A percentile compares a stretch with the other conserved stretches of the same genome.
These are phyloP conservation scores for Pisolithus orientalis DNA, from an alignment of 768 basidiomycete species.

Conservation along the genomic window DNA sequence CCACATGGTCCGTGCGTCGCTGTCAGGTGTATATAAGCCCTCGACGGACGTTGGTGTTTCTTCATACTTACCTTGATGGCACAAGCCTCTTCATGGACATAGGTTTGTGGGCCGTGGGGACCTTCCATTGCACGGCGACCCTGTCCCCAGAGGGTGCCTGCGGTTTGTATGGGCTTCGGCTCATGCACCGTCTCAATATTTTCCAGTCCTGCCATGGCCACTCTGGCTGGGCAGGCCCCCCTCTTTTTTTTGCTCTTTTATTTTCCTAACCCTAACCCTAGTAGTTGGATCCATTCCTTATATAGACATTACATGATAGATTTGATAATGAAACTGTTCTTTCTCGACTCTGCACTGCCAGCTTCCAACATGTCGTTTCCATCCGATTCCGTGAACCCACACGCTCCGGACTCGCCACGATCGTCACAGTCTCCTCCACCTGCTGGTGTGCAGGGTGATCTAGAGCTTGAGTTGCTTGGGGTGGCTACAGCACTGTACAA, in stretches of 20 bases:
- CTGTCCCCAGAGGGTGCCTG: conserved; percentile 41
- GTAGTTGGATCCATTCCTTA: no score
- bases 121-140: conserved; percentile 53
- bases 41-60: accelerated
- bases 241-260: conserved; percentile 8
- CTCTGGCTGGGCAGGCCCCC: conserved; percentile 47
- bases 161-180: conserved; percentile 56
- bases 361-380: neutral
- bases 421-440: conserved; percentile 72
- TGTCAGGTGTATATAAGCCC: conserved; percentile 7
- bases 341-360: no score
- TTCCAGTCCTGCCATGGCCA: conserved; percentile 62
- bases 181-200: conserved; percentile 79
- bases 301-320: no score
- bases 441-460: conserved; percentile 60
- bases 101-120: conserved; percentile 52
- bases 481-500: conserved; percentile 77
- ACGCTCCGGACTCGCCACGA: conserved; percentile 48
- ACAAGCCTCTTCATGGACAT: conserved; percentile 46
- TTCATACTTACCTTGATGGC: conserved; percentile 65
- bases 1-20: conserved; percentile 26
- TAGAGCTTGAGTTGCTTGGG: conserved; percentile 70
- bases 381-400: conserved; percentile 1
- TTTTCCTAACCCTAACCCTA: conserved; percentile 28
- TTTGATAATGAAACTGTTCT: no score